phyloP scores from a whole-genome alignment of 768 basidiomycete species.

The Lactarius deliciosus region DNA sequence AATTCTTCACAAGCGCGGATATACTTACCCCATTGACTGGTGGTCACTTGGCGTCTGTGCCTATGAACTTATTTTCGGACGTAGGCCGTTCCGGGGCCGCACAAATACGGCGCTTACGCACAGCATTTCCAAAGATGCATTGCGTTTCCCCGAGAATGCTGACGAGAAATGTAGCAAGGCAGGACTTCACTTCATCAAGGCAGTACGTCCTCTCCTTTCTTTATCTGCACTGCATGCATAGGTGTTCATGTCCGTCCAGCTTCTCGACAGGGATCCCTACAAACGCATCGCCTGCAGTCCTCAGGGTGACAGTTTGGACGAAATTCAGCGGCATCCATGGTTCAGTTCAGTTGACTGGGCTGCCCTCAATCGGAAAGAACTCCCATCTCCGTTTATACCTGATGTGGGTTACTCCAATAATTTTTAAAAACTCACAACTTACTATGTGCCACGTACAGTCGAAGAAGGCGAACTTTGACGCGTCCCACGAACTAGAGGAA shows the following conservation, averaged over 20 bases:
- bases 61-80: slow-evolving; percentile 89
- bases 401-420: slow-evolving; percentile 55
- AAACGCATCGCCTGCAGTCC: slow-evolving; percentile 83
- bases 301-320: slow-evolving; percentile 74
- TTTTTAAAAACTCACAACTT: slow-evolving; percentile 16
- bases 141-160: slow-evolving; percentile 90
- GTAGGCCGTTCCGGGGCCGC: slow-evolving; percentile 89
- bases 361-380: slow-evolving; percentile 72
- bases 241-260: slow-evolving; percentile 42
- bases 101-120: slow-evolving; percentile 92
- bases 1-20: slow-evolving; percentile 91
- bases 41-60: slow-evolving; percentile 95
- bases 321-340: slow-evolving; percentile 82
- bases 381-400: slow-evolving; percentile 82
- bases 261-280: slow-evolving; percentile 81
- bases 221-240: not conserved
- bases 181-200: slow-evolving; percentile 77
- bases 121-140: slow-evolving; percentile 82
- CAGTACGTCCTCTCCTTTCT: slow-evolving; percentile 43
- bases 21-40: slow-evolving; percentile 94
- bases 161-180: slow-evolving; percentile 71
- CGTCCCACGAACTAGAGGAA: slow-evolving; percentile 97
- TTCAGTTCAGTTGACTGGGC: slow-evolving; percentile 89
- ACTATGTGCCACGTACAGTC: slow-evolving; percentile 50
- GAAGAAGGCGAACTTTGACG: slow-evolving; percentile 99